Evolutionary conservation across 2,329 filamentous ascomycete species (phyloP), one percentile per base, ranked within the genome.

Genomic region (Fusarium pseudocircinatum): DNA sequence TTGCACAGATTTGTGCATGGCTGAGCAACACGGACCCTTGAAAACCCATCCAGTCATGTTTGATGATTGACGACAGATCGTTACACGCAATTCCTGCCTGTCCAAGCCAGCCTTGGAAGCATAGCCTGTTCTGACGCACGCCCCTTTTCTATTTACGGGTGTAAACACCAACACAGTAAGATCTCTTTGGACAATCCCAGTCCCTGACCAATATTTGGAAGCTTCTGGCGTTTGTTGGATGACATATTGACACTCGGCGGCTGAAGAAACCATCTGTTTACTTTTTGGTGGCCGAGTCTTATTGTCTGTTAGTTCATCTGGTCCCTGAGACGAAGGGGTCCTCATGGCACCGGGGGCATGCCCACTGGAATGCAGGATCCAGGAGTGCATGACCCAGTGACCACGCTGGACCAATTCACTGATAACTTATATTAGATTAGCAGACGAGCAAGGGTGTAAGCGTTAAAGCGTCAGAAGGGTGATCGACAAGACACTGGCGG

Each of bases 301-400:
- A 30, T 54, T 59, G 57, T 34, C 47, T 49, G 44, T 54, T 28
- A 56, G 58, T 61, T 69, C 67, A 60, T 53, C 66, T 43, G 60
- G 67, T 70, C 40, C 66, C 67, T 60, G 67, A 67, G 62, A 74
- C 70, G 47, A 58, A 67, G 58, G 49, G 70, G 59, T 46, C 22
- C 59, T 60, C 42, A 44, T 49, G 46, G 34, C 65, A 37, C 36
- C 37, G 37, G 28, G 62, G 54, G 34, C 39, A 67, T 60, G 56
- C 39, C 57, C 47, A 66, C 59, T 75, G 75, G 75, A 73, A 77
- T 77, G 75, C 75, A 77, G 73, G 74, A 78, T 67, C 63, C 68
- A 77, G 75, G 75, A 77, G 75, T 78, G 74, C 75, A 78, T 77
- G 56, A 66, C 69, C 63, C 53, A 69, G 66, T 60, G 46, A 40